Conservation (phyloP, 306 rosid genomes). For the Corylus avellana region DNA sequence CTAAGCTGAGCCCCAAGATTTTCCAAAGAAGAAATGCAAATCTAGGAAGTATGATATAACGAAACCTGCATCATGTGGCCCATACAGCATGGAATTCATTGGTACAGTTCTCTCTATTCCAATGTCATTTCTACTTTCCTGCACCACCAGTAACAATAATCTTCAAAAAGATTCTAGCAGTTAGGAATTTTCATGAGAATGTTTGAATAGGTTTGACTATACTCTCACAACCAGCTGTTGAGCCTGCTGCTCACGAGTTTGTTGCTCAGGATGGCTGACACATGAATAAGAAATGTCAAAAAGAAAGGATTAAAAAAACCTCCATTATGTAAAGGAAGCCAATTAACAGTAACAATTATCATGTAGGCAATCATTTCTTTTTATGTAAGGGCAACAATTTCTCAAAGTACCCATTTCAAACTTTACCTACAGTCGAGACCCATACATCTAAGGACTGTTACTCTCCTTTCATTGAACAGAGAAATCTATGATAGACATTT, state of each 20-base stretch:
- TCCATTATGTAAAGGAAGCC: slow-evolving; percentile 2
- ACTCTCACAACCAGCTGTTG: slow-evolving; percentile 28
- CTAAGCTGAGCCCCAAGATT: slow-evolving; percentile 14
- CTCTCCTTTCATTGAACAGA: neutral
- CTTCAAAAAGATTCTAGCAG: slow-evolving; percentile 16
- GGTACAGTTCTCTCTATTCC: slow-evolving; percentile 14
- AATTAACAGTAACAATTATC: slow-evolving; percentile 17
- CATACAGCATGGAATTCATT: slow-evolving; percentile 14
- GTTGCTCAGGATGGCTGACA: slow-evolving; percentile 34
- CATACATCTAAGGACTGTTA: slow-evolving; percentile 12
- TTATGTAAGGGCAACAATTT: slow-evolving; percentile 5
- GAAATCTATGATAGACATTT: neutral
- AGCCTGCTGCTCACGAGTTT: slow-evolving; percentile 12
- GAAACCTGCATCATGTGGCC: slow-evolving; percentile 40
- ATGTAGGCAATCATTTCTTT: neutral
- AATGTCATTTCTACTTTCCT: slow-evolving; percentile 36
- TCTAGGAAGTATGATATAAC: slow-evolving; percentile 25
- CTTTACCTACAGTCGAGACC: slow-evolving; percentile 5
- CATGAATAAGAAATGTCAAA: slow-evolving; percentile 18
- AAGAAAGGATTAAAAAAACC: neutral
- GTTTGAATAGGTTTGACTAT: slow-evolving; percentile 3
- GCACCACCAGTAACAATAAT: slow-evolving; percentile 25
- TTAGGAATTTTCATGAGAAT: slow-evolving; percentile 17
- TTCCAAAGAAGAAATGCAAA: slow-evolving; percentile 15
- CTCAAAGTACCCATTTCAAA: neutral